Evolutionary conservation across 768 basidiomycete species (phyloP).

Genomic region (Arthromyces matolae): DNA sequence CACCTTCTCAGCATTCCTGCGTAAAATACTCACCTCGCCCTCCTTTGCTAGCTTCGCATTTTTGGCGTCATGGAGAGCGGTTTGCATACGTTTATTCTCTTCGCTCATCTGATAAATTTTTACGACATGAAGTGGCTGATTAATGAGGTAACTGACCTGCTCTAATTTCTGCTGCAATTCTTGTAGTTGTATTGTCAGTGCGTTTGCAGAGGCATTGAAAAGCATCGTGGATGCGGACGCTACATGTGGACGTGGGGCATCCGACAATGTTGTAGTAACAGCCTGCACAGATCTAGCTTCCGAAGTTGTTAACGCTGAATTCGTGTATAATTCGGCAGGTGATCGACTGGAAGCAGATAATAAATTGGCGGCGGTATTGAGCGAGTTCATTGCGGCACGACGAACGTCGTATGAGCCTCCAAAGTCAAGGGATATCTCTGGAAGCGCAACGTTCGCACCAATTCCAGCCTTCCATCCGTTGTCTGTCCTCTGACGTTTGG

Average conservation of each 20-base stretch:
- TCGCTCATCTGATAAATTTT: constrained; percentile 41
- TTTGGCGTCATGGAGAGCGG: constrained; percentile 42
- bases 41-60: constrained; percentile 56
- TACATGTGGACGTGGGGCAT: not conserved
- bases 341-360: not conserved
- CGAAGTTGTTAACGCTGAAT: not conserved
- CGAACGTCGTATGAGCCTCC: constrained; percentile 55
- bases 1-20: constrained; percentile 69
- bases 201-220: too few relatives aligned
- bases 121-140: constrained; percentile 15
- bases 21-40: constrained; percentile 66
- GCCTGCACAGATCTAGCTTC: not conserved
- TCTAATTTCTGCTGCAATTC: constrained; percentile 39
- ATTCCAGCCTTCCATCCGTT: constrained; percentile 39
- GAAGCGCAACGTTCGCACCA: constrained; percentile 42
- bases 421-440: constrained; percentile 57
- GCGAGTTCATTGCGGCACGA: constrained; percentile 7
- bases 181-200: constrained; percentile 22
- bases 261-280: not conserved
- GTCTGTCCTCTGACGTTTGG: constrained; percentile 56
- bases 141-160: constrained; percentile 34
- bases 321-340: not conserved
- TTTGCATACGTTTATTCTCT: constrained; percentile 45
- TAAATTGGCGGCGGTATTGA: not conserved
- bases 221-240: constrained; percentile 12